Base-by-base conservation (phyloP, 345 rosid genomes). In the Melastoma malabathricum region DNA sequence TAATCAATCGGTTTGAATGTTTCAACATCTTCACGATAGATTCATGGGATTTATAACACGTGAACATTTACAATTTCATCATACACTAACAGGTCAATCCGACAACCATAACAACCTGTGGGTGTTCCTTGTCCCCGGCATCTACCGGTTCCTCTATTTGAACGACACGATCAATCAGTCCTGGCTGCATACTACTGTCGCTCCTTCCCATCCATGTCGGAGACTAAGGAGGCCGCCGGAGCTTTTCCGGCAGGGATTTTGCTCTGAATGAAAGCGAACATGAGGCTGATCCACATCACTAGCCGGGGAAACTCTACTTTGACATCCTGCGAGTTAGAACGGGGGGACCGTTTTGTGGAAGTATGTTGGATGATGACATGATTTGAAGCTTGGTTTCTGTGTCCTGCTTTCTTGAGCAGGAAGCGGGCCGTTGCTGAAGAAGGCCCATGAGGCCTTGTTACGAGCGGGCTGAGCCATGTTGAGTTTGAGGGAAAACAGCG, bases 171-270 rank as follows among this genome's bases (percentile, higher is more conserved):
- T 82, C 60, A 15, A 79, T 15, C 87, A 85, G 62, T 75, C 97
- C 77, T 86, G 10, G 73, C 82, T 43, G 64, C 68, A 16, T 86
- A 89, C 72, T 85, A 89, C 64, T 67, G 90, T 56, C 97, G 97
- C 15, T 79, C 63, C 80, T 79, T 89, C n/a, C n/a, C n/a, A n/a
- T n/a, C n/a, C 64, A 70, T 59, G 51, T 19, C 80, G 59, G 63
- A 62, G 15, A 56, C 13, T 19, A 39, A 1, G 43, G 70, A 68
- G 45, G 20, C 57, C 19, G 25, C 25, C 13, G 12, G 18, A 0
- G 51, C 54, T 18, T 18, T 43, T 43, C 38, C 82, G 54, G 54
- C 52, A 55, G 46, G 12, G 43, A 68, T 55, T 65, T 7, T 61
- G 27, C 18, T 19, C 73, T 69, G 43, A 89, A 75, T 60, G 81